Conservation (phyloP, 306 rosid genomes). For the Dalbergia cochinchinensis region DNA sequence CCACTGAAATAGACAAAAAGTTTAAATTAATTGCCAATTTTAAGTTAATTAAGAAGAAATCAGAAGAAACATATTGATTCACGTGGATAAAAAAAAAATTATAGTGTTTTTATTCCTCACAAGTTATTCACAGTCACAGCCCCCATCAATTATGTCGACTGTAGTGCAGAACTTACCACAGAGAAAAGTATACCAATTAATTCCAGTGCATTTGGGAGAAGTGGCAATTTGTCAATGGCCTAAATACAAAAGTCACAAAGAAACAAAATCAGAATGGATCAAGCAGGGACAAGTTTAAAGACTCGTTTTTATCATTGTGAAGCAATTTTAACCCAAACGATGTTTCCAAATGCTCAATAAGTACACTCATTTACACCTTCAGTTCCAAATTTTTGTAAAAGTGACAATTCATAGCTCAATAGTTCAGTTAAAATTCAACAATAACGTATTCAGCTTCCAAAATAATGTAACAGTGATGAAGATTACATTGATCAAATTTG, state of each 20-base stretch:
- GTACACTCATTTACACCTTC: not conserved
- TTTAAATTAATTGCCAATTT: conserved; percentile 38
- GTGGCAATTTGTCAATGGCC: conserved; percentile 84
- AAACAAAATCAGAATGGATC: conserved; percentile 35
- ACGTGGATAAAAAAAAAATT: not conserved
- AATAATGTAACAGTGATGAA: conserved; percentile 1
- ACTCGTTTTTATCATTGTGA: not conserved
- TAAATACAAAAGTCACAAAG: conserved; percentile 44
- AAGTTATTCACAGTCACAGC: not conserved
- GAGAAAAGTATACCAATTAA: conserved; percentile 79
- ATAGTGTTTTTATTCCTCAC: not conserved
- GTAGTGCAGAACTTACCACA: conserved; percentile 56
- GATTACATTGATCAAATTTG: conserved; percentile 72
- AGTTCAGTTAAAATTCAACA: not conserved
- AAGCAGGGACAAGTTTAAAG: not conserved
- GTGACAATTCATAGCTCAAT: conserved; percentile 6
- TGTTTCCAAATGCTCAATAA: conserved; percentile 8
- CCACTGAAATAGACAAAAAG: conserved; percentile 77
- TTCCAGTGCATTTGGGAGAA: conserved; percentile 73
- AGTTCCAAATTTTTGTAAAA: not conserved
- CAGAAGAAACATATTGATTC: not conserved
- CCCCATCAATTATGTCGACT: conserved; percentile 26
- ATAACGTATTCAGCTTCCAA: not conserved
- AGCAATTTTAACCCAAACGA: conserved; percentile 15
- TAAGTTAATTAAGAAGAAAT: conserved; percentile 18